A percentile compares a stretch with the other conserved stretches of the same genome.
Conservation (phyloP, 441 rosid species). For the Populus hybrid region DNA sequence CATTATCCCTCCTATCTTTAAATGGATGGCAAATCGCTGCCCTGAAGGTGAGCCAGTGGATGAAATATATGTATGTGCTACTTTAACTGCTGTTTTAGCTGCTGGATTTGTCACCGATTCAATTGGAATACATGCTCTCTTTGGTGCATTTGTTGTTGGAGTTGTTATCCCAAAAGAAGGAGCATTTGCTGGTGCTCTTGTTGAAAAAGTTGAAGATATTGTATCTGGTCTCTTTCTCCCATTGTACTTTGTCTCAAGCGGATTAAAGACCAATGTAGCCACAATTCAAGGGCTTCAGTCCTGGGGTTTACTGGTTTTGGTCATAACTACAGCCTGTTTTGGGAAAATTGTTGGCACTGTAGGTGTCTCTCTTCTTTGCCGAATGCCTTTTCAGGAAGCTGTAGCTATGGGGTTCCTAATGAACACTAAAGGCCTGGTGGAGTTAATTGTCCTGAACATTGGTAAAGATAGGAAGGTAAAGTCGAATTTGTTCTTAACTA, state of each 20-base stretch:
- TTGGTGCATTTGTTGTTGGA: slow-evolving; percentile 87
- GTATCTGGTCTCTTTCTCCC: slow-evolving; percentile 85
- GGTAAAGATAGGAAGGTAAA: slow-evolving; percentile 76
- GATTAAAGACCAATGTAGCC: slow-evolving; percentile 76
- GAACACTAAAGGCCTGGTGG: slow-evolving; percentile 91
- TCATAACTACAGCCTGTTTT: slow-evolving; percentile 71
- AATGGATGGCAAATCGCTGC: slow-evolving; percentile 61
- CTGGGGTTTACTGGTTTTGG: slow-evolving; percentile 76
- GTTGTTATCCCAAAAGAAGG: slow-evolving; percentile 83
- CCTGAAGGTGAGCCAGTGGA: slow-evolving; percentile 79
- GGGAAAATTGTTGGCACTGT: slow-evolving; percentile 81
- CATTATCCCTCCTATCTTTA: slow-evolving; percentile 56
- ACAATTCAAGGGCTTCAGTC: slow-evolving; percentile 75
- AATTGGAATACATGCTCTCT: slow-evolving; percentile 83
- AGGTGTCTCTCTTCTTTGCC: slow-evolving; percentile 53
- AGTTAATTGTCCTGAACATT: slow-evolving; percentile 87
- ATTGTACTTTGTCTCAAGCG: slow-evolving; percentile 84
- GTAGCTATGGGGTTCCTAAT: slow-evolving; percentile 71
- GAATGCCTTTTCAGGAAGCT: slow-evolving; percentile 62
- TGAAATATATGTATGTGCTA: slow-evolving; percentile 67
- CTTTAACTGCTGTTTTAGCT: slow-evolving; percentile 55
- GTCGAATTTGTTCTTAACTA: not conserved
- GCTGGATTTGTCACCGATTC: slow-evolving; percentile 71
- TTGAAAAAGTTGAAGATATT: slow-evolving; percentile 90
- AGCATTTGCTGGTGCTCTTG: slow-evolving; percentile 68